Base-by-base conservation (phyloP, 202 grass and related monocot genomes). In the Panicum virgatum region DNA sequence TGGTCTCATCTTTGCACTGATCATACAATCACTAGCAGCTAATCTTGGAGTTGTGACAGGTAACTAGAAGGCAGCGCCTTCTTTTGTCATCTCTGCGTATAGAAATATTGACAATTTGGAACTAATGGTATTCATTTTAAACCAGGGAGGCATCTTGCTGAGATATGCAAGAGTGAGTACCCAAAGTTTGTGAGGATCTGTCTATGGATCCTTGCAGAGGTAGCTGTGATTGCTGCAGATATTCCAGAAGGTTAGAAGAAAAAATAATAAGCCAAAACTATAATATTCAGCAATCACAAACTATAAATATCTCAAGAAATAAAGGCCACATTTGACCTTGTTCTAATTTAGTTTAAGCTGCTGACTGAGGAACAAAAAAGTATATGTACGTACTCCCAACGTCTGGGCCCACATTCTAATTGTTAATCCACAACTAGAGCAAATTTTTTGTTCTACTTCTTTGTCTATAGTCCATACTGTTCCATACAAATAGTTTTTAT, bases 1-100 rank as follows among this genome's bases (percentile, higher is more conserved):
- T 34, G 92, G 94, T 10, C 89, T 97, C 7, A 14, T 92, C 78
- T 97, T 97, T 5, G 92, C 90, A 0, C 42, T 97, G 26, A 88
- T 92, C 16, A 97, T 97, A 77, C 92, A 94, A 58, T 94, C 92
- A 12, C 82, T 97, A 8, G 76, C 92, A 0, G 94, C 94, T 36
- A 97, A 97, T 85, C 88, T 97, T 36, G 88, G 90, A 9, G 94
- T 97, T 1, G 86, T 89, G 34, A 97, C 94, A 88, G 92, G 94
- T 97, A 83, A 66, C 10, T 8, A 19, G 30, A 70, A 27, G 1
- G 43, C 15, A 54, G 45, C 43, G 12, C 22, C 20, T 23, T 64
- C 23, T 14, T 14, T 3, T 32, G 16, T 4, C 19, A 0, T 47
- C 30, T 6, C 22, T 27, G 19, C 46, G 3, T 59, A 52, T 3